Evolutionary conservation across 345 rosid species (phyloP).

Genomic region (Hirschfeldia incana): DNA sequence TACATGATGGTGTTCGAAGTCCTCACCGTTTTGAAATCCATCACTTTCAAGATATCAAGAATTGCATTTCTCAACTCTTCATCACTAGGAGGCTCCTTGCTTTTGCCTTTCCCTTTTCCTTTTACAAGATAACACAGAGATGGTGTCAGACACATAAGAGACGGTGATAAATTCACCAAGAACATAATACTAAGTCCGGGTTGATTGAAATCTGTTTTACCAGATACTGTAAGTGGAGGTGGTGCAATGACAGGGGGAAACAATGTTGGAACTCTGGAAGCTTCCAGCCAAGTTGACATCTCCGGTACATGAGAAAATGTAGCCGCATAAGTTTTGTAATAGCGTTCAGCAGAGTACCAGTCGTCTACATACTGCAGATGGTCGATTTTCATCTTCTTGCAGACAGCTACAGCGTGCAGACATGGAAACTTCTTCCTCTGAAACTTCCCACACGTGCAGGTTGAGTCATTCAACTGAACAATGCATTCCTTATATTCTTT

Average conservation of each 20-base stretch:
- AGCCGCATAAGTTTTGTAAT: not conserved
- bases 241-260: not conserved
- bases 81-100: not conserved
- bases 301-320: not conserved
- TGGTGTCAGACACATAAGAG: not conserved
- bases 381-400: not conserved
- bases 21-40: not conserved
- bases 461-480: not conserved
- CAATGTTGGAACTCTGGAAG: conserved; percentile 13
- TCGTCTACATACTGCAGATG: conserved; percentile 19
- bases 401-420: not conserved
- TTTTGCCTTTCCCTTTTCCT: not conserved
- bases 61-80: not conserved
- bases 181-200: not conserved
- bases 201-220: not conserved
- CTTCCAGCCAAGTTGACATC: conserved; percentile 12
- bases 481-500: not conserved
- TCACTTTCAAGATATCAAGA: not conserved
- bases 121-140: not conserved
- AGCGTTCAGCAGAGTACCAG: not conserved
- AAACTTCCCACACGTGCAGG: conserved; percentile 11
- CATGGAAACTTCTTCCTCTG: not conserved
- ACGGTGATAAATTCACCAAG: not conserved
- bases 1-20: not conserved
- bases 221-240: not conserved